A percentile compares a stretch with the other conserved stretches of the same genome.
Evolutionary conservation across 345 rosid species (phyloP).

Genomic region (Theobroma cacao): DNA sequence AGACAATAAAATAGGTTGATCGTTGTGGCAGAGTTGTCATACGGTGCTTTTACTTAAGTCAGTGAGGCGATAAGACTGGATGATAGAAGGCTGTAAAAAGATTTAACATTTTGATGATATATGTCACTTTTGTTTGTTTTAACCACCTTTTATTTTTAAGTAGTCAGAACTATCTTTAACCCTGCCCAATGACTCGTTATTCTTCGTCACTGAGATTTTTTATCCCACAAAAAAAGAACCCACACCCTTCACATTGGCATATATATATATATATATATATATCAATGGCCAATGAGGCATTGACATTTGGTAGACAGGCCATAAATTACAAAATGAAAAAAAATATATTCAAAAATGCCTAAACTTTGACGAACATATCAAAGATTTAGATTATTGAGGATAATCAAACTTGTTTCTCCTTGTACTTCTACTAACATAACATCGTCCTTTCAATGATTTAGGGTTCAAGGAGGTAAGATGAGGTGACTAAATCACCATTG

Average conservation of each 20-base stretch:
- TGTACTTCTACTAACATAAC: neutral
- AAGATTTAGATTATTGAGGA: neutral
- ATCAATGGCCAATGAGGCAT: neutral
- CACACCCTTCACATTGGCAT: neutral
- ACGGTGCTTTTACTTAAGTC: neutral
- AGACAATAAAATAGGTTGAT: neutral
- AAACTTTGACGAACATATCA: neutral
- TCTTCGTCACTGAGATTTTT: neutral
- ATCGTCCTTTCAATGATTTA: neutral
- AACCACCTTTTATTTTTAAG: neutral
- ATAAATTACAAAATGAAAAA: neutral
- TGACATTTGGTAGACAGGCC: neutral
- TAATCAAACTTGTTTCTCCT: neutral
- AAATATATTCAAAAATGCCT: neutral
- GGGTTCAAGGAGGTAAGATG: neutral
- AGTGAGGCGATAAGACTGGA: neutral
- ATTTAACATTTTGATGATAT: neutral
- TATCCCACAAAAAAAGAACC: neutral
- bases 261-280: no score
- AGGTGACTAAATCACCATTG: neutral
- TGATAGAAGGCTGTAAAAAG: neutral
- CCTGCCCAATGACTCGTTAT: neutral
- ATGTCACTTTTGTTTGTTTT: neutral
- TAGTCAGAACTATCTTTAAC: neutral
- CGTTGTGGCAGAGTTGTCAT: neutral